Conservation (phyloP, 176 grass and related monocot species). For the Zoysia pacifica region DNA sequence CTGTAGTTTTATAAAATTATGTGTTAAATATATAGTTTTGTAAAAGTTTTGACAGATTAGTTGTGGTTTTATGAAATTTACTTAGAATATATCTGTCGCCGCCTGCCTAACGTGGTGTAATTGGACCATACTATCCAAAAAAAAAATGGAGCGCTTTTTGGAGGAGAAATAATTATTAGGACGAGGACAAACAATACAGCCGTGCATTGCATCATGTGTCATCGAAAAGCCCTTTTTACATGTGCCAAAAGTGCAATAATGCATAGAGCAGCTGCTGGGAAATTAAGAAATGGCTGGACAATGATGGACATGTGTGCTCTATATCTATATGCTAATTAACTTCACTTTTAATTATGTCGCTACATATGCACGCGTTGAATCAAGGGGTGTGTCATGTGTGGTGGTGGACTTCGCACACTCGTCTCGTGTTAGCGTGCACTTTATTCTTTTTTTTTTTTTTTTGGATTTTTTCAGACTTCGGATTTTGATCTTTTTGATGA, state of each 20-base stretch:
- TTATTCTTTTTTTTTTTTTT: no score
- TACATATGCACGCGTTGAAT: no score
- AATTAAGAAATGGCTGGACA: not conserved
- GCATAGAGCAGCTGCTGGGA: not conserved
- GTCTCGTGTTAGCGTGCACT: no score
- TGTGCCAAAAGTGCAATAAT: not conserved
- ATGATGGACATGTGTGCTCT: not conserved
- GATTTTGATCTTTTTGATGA: not conserved
- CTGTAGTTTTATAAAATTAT: no score
- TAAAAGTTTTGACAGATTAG: no score
- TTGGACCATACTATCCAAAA: not conserved
- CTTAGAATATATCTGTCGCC: no score
- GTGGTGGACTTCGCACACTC: no score
- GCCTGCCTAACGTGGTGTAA: no score
- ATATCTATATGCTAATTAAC: no score
- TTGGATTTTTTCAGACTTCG: not conserved
- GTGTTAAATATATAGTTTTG: no score
- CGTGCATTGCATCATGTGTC: not conserved
- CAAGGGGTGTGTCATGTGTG: not conserved
- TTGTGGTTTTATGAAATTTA: no score
- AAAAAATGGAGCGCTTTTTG: not conserved
- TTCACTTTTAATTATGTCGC: no score
- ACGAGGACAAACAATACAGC: not conserved
- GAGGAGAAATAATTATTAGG: not conserved
- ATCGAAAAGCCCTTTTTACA: not conserved